Conservation (phyloP, 225 moss, liverwort and hornwort genomes). For the Physcomitrium patens region DNA sequence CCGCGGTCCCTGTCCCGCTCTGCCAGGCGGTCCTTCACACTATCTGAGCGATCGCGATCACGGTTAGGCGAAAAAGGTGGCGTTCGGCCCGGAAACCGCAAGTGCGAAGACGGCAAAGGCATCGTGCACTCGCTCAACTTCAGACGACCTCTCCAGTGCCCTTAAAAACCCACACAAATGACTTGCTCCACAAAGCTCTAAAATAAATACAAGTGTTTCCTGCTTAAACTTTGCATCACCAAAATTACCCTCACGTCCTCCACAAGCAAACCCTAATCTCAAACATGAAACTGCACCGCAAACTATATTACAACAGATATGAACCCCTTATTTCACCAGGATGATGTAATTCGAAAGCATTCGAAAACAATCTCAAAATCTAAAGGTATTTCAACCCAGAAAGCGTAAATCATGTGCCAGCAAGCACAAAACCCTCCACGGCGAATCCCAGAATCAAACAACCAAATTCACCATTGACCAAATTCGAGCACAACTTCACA, state of each 20-base stretch:
- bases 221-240: conserved; percentile 7
- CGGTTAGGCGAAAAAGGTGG: conserved; percentile 53
- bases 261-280: conserved; percentile 14
- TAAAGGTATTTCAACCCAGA: background rate
- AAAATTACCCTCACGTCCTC: background rate
- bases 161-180: conserved; percentile 29
- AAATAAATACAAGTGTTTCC: background rate
- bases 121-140: conserved; percentile 32
- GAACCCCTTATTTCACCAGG: background rate
- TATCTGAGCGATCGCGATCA: conserved; percentile 23
- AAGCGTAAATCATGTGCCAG: background rate
- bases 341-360: background rate
- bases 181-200: conserved; percentile 1
- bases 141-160: conserved; percentile 22
- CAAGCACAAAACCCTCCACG: background rate
- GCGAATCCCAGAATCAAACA: no score
- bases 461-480: no score
- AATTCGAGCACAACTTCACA: no score
- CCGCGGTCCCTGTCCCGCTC: conserved; percentile 51
- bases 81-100: conserved; percentile 47
- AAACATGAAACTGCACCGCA: background rate
- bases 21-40: conserved; percentile 39
- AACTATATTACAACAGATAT: background rate
- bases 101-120: conserved; percentile 47
- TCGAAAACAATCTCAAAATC: background rate